These are phyloP conservation scores for Huntiella abstrusa DNA, from an alignment of 2,329 filamentous ascomycete species.

Conservation along the genomic window DNA sequence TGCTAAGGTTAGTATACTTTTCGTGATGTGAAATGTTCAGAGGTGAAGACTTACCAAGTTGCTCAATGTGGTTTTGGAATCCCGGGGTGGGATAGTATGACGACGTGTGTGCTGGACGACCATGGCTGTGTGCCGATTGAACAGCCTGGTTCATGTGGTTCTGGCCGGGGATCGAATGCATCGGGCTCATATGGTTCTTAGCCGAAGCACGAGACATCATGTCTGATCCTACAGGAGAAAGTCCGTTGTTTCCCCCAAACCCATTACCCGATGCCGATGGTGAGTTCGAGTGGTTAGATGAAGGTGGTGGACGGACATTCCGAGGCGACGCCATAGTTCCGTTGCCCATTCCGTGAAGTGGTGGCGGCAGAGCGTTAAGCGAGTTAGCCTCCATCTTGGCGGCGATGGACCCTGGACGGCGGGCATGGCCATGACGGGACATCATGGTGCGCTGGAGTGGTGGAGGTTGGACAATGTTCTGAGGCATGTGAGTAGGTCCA, in stretches of 20 bases:
- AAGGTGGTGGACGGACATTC: slow-evolving; percentile 54
- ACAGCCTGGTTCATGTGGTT: not conserved
- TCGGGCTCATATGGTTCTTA: slow-evolving; percentile 21
- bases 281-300: slow-evolving; percentile 47
- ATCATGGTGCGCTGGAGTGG: slow-evolving; percentile 65
- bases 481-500: slow-evolving; percentile 47
- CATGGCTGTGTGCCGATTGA: no score
- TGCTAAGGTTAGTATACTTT: slow-evolving; percentile 45
- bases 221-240: slow-evolving; percentile 29
- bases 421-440: slow-evolving; percentile 59
- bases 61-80: slow-evolving; percentile 87
- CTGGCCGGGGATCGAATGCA: slow-evolving; percentile 13
- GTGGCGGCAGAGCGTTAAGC: slow-evolving; percentile 26
- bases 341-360: slow-evolving; percentile 17
- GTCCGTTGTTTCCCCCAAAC: slow-evolving; percentile 22
- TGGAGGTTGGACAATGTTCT: slow-evolving; percentile 51
- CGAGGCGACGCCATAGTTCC: slow-evolving; percentile 43
- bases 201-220: slow-evolving; percentile 15
- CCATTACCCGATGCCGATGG: slow-evolving; percentile 30
- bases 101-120: slow-evolving; percentile 16
- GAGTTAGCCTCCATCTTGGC: slow-evolving; percentile 46
- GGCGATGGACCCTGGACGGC: slow-evolving; percentile 56
- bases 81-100: slow-evolving; percentile 61
- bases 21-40: not conserved
- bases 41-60: slow-evolving; percentile 66